Evolutionary conservation across 208 protist species (phyloP), one percentile per base, ranked within the genome.

Genomic region (Naegleria lovaniensis): DNA sequence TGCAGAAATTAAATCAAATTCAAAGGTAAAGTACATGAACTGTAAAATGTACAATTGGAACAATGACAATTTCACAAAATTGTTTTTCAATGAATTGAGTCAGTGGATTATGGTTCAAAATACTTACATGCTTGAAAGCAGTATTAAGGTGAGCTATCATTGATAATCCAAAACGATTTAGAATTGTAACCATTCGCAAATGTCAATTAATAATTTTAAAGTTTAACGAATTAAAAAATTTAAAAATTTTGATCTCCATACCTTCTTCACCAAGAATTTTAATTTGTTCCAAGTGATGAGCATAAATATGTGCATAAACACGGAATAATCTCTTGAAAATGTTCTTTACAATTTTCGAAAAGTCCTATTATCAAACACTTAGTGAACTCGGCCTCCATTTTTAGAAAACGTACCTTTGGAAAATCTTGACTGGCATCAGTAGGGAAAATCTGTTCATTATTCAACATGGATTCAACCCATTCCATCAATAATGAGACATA

Each of bases 291-390:
- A 99, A 99, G 92, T 99, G 99, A 33, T 95, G 96, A 94, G 99
- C 96, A 93, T 99, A 99, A 87, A 99, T 98, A 91, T 99, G 99
- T 25, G 97, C 98, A 93, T 99, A 99, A 1, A 99, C 98, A 58
- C 99, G 95, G 92, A 99, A 99, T 33, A 99, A 94, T 41, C 99
- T 93, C 84, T 98, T 97, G 94, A 99, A 99, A 36, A 99, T 99
- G 76, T 96, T 98, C 38, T 96, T 96, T 29, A 99, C 97, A 36
- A 76, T 76, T 0, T 83, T 40, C 19, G 58, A 25, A 76, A 97
- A 97, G 89, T 96, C 94, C 55, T 93, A 58, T 58, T 19, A 19
- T 58, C 51, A 58, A 58, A 58, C 5, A 58, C 15, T 58, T 5
- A 58, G 5, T 15, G 15, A 58, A 58, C 5, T 58, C 15, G 9